phyloP scores from a whole-genome alignment of 2,329 filamentous ascomycete genomes.

The Tolypocladium inflatum region DNA sequence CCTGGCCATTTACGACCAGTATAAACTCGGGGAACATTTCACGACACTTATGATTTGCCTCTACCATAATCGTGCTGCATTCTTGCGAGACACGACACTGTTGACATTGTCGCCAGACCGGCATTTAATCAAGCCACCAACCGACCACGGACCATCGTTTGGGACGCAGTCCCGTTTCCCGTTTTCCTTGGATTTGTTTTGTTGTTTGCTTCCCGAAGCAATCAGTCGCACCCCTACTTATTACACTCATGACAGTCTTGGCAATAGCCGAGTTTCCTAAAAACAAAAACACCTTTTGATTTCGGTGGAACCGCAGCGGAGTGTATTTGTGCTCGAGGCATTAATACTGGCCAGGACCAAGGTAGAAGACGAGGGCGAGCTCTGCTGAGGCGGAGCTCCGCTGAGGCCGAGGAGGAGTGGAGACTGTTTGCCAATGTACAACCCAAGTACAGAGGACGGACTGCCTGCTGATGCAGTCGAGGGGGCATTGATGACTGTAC shows the following conservation, averaged over 20 bases:
- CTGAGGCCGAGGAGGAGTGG: neutral
- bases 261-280: neutral
- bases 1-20: constrained; percentile 10
- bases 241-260: neutral
- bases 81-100: neutral
- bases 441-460: neutral
- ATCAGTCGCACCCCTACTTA: neutral
- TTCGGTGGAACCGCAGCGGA: neutral
- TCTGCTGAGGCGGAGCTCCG: neutral
- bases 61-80: constrained; percentile 4
- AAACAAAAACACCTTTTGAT: neutral
- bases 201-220: neutral
- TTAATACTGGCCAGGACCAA: neutral
- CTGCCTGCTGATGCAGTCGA: neutral
- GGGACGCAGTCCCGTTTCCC: neutral
- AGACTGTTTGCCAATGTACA: neutral
- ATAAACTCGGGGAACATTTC: constrained; percentile 16
- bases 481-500: neutral
- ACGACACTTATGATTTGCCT: constrained; percentile 19
- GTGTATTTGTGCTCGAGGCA: neutral
- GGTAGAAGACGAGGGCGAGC: neutral
- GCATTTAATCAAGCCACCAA: neutral
- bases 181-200: neutral
- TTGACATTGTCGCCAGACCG: neutral
- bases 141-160: neutral